Base-by-base conservation (phyloP, 306 rosid species). In the Prunus campanulata region DNA sequence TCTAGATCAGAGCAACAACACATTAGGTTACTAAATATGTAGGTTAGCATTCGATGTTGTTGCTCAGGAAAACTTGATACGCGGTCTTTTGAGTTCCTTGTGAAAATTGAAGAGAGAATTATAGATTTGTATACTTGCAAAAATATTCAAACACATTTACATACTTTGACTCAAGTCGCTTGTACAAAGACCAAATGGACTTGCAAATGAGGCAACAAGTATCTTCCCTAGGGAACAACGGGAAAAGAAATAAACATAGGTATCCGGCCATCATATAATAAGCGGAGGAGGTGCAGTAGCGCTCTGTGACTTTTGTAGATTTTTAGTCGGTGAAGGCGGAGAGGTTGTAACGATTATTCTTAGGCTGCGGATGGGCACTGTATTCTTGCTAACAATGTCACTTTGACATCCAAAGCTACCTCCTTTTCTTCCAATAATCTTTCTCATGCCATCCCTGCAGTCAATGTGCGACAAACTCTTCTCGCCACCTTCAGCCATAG, bases 311-410 rank as follows among this genome's bases (percentile, higher is more conserved):
- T 12, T 55, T 1, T 0, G 19, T 47, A 0, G n/a, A 62, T 77
- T 79, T 79, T 56, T 61, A 4, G 9, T 4, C 22, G 86, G 89
- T 11, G 86, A 3, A 5, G 88, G 86, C 27, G 85, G 87, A 6
- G 89, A 77, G 50, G 77, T 12, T 19, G 7, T 35, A 39, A 0
- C 0, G 15, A 0, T 19, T 18, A 19, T 2, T 62, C 74, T 44
- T 1, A 84, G 61, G 25, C 77, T 77, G 42, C 83, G 55, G 15
- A 22, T 22, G 16, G 42, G 59, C 20, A 3, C 44, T 39, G 11
- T 27, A 13, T 63, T 30, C 22, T 25, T 18, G 30, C 70, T 29
- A 25, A 1, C 54, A 32, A 7, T 66, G 24, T 54, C 66, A 54
- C 22, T 67, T 54, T 22, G 49, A 18, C 13, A 57, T 47, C 76